Evolutionary conservation across 495 filamentous ascomycete species (phyloP), one percentile per base, ranked within the genome.

Genomic region (Delitschia confertaspora): DNA sequence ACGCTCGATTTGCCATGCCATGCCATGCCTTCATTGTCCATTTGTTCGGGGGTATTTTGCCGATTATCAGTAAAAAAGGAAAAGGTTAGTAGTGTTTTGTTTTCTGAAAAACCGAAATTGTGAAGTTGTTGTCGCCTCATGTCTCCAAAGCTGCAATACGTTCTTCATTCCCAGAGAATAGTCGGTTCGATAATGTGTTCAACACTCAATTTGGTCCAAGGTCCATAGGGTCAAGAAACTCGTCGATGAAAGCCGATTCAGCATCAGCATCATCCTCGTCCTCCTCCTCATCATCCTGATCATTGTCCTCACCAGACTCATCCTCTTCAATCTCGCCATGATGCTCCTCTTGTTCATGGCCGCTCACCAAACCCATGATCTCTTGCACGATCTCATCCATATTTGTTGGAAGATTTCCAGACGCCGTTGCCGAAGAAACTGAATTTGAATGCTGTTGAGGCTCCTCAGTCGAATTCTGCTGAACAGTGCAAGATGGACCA

Each of bases 211-310:
- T n/a, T n/a, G n/a, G n/a, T n/a, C n/a, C n/a, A n/a, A n/a, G n/a
- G n/a, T n/a, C n/a, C n/a, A n/a, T n/a, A n/a, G n/a, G n/a, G 16
- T 47, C 43, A 16, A 53, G 25, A 22, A 53, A 43, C 24, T 47
- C 48, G 19, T 46, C 48, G 17, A 46, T 45, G 8, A 51, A 13
- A n/a, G 21, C 37, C 25, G 42, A 38, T 30, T 53, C 42, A 3
- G 38, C 38, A 18, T 53, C 49, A 29, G 7, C 33, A 8, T 35
- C 33, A 16, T 35, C 33, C 33, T 18, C 33, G 17, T 35, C 33
- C 10, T 48, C 51, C 10, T 54, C 51, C 17, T 54, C 51, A 4
- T 44, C 38, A 0, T 20, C 20, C 30, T 38, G 30, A n/a, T 54
- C 51, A 4, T 36, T 30, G 3, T 24, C 20, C 3, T 46, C 26